phyloP scores from a whole-genome alignment of 345 rosid genomes.

The Melastoma malabathricum region DNA sequence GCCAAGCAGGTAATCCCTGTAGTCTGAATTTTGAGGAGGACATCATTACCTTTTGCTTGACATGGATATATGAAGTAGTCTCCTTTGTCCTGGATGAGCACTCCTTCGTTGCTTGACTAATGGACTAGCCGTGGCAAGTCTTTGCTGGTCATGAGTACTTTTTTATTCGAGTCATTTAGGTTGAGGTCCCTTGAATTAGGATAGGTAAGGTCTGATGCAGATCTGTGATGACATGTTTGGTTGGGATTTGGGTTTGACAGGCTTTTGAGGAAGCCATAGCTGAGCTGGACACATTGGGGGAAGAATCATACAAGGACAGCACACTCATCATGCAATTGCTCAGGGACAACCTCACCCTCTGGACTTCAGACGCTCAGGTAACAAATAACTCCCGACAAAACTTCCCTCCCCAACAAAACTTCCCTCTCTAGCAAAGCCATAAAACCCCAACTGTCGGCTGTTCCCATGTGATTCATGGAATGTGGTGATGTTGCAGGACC shows the following conservation, averaged over 20 bases:
- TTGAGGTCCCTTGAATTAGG: not conserved
- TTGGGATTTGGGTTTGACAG: constrained; percentile 15
- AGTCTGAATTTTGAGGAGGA: not conserved
- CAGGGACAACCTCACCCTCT: constrained; percentile 89
- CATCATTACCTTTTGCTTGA: not conserved
- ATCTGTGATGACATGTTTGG: not conserved
- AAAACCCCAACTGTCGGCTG: not conserved
- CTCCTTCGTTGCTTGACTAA: too few species aligned
- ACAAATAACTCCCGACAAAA: not conserved
- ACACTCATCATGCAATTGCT: constrained; percentile 94
- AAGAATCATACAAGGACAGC: constrained; percentile 98
- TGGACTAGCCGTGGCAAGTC: too few species aligned
- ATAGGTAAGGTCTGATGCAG: not conserved
- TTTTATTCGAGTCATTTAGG: too few species aligned
- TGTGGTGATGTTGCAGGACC: constrained; percentile 37
- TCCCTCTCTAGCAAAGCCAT: not conserved
- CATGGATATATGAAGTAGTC: not conserved
- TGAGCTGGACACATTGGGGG: constrained; percentile 84
- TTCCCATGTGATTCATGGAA: not conserved
- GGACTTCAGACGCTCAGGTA: constrained; percentile 97
- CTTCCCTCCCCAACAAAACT: too few species aligned
- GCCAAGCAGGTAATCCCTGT: constrained; percentile 59
- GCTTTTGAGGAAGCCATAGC: constrained; percentile 97
- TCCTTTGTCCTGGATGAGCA: too few species aligned
- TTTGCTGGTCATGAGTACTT: too few species aligned